Evolutionary conservation across 1,284 basidiomycete genomes (phyloP), one percentile per base, ranked within the genome.

Genomic region (Cutaneotrichosporon cyanovorans): DNA sequence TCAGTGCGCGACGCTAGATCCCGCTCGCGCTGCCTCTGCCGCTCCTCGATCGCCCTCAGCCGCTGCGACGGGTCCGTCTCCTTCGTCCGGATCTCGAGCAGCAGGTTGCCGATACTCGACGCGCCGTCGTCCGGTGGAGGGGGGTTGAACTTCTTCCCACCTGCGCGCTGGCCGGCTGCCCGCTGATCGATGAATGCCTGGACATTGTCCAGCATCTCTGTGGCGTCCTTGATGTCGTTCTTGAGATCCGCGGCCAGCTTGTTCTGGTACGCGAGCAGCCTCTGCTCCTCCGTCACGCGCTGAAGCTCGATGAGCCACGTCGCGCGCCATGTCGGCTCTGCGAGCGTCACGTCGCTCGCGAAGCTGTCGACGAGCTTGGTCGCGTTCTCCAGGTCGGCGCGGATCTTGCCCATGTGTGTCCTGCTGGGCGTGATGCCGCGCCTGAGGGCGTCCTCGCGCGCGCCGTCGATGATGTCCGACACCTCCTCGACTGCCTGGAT

Each of bases 251-350:
- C 77, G 43, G 93, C 76, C 62, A 96, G 81, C 70, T 92, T 87
- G 69, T 91, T 86, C 65, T 95, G 89, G 62, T 95, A 87, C 11
- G 81, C 83, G 45, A 97, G 75, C 74, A 95, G 86, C 59, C 92
- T 87, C 68, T 98, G 93, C 71, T 98, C 93, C 68, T 96, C 92
- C 37, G 97, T 87, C 51, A 98, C 92, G 58, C 90, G 88, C 74
- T 90, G 86, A 66, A 98, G 72, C 74, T 98, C 93, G 61, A 87
- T 82, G 60, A 88, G 87, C 93, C 93, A 98, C 20, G 92, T 96
- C 77, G 93, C 90, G 75, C 93, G 90, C 93, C 93, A 98, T 77
- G 87, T 87, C 40, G 93, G 91, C 63, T 87, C 91, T 60, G 95
- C 81, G 4, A 86, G 85, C 57, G 83, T 80, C 57, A 97, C 85